phyloP scores from a whole-genome alignment of 108 stramenopile species.

The Ochromonas danica region DNA sequence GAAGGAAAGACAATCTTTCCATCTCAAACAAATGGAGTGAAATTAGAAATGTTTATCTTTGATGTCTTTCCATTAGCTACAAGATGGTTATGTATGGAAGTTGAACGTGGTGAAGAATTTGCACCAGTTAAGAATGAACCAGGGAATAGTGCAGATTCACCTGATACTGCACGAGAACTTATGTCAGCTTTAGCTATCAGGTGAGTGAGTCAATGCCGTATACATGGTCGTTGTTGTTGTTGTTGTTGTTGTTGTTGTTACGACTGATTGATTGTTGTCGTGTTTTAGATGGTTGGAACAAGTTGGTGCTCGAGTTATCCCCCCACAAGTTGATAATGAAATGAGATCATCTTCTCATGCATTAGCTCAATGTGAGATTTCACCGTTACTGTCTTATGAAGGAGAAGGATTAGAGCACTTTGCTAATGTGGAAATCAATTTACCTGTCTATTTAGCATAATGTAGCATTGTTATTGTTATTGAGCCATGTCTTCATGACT shows the following conservation, averaged over 20 bases:
- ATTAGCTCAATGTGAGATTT: constrained; percentile 54
- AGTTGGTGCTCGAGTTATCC: too few species aligned
- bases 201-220: too few species aligned
- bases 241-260: too few species aligned
- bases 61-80: constrained; percentile 88
- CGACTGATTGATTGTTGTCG: too few species aligned
- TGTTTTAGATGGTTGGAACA: too few species aligned
- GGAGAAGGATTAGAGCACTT: constrained; percentile 50
- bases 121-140: constrained; percentile 92
- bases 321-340: too few species aligned
- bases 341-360: too few species aligned
- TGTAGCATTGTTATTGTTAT: too few species aligned
- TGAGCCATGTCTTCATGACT: too few species aligned
- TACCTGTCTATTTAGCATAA: too few species aligned
- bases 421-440: not conserved
- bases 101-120: constrained; percentile 84
- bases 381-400: constrained; percentile 51
- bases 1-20: constrained; percentile 58
- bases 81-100: constrained; percentile 81
- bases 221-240: too few species aligned
- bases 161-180: constrained; percentile 58
- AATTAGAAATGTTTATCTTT: constrained; percentile 97
- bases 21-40: constrained; percentile 81
- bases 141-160: constrained; percentile 52
- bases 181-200: too few species aligned